Base-by-base conservation (phyloP, 306 rosid genomes). In the Cucumis melo region DNA sequence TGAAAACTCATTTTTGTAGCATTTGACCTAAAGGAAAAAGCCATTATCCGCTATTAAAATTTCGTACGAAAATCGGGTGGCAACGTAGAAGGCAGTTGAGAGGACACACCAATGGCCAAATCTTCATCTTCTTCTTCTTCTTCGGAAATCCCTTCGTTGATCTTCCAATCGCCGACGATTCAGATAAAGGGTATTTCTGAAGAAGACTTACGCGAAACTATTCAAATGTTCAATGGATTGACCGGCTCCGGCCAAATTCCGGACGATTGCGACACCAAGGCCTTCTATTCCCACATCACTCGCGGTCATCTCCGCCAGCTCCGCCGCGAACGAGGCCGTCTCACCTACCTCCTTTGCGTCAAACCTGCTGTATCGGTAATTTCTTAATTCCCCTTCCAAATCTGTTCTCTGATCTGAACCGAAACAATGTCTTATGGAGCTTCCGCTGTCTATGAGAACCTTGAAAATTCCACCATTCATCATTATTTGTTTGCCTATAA, bases 321-420 rank as follows among this genome's bases (percentile, higher is more conserved):
- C 62, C 80, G 66, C 23, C 15, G 77, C 9, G 54, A 68, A 15
- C 84, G 81, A 8, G 90, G 88, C 79, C 84, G 72, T 21, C 16
- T 85, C 77, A 73, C 87, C 76, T 87, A 85, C 66, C 80, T 80
- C 44, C 80, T 87, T 76, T 38, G 80, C 34, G 84, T 81, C 75
- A 64, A 80, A 7, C 85, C 88, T 42, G 76, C 63, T 27, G 23
- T 85, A 39, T 12, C 38, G 29, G 90, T 87, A 82, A 77, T 19
- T 29, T 50, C 23, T 53, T 50, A 23, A 36, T 20, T 58, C 15
- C 7, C 8, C 13, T 73, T 10, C 34, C 59, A 42, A 7, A 10
- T 38, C 17, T 32, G 67, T 14, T 48, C 14, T 48, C 55, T 41
- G 27, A 64, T 41, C 11, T 66, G 73, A n/a, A 66, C 21, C 51